phyloP scores from a whole-genome alignment of 1,139 yeast species.

The Blastobotrys persicus region DNA sequence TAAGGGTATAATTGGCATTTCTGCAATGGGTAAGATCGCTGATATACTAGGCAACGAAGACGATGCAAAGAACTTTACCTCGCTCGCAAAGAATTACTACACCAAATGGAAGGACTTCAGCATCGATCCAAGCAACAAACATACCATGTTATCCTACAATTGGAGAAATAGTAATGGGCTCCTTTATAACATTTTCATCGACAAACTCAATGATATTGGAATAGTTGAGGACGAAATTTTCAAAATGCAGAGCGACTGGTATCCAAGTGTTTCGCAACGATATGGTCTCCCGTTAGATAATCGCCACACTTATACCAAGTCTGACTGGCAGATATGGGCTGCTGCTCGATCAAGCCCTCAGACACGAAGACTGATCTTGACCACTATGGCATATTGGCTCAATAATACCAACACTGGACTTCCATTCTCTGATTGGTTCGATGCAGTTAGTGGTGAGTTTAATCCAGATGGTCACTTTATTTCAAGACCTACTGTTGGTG shows the following conservation, averaged over 20 bases:
- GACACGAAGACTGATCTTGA: constrained; percentile 2
- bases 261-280: constrained; percentile 6
- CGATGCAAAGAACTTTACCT: constrained; percentile 3
- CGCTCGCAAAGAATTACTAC: background rate
- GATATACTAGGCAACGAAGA: constrained; percentile 7
- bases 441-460: background rate
- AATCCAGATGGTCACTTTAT: constrained; percentile 14
- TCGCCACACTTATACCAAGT: constrained; percentile 13
- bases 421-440: constrained; percentile 13
- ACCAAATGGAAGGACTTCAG: constrained; percentile 7
- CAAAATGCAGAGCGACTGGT: constrained; percentile 5
- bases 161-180: constrained; percentile 9
- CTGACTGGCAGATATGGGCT: constrained; percentile 12
- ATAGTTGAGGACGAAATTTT: constrained; percentile 5
- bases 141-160: constrained; percentile 11
- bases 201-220: constrained; percentile 9
- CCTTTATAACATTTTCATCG: constrained; percentile 13
- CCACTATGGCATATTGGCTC: constrained; percentile 9
- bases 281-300: constrained; percentile 15
- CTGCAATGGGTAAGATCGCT: constrained; percentile 12
- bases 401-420: constrained; percentile 5
- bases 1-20: constrained; percentile 14
- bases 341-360: constrained; percentile 5
- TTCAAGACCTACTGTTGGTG: too few relatives aligned
- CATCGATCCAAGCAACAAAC: constrained; percentile 7